Conservation (phyloP, 805 yeast genomes). For the Teunomyces funiuensis region DNA sequence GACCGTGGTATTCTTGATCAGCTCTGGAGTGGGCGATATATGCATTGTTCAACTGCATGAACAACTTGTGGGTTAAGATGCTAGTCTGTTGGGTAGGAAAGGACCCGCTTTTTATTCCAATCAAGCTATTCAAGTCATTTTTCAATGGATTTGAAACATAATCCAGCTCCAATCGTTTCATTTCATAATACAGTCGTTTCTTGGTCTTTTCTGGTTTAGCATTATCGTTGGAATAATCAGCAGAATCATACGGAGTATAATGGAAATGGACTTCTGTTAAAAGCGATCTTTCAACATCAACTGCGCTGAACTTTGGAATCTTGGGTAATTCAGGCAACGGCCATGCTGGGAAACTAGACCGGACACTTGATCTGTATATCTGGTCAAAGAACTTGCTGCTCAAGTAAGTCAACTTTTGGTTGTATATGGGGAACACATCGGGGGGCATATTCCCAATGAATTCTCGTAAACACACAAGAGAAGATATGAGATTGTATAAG, state of each 20-base stretch:
- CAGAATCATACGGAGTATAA: slow-evolving; percentile 50
- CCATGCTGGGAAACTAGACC: slow-evolving; percentile 48
- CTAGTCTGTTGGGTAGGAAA: slow-evolving; percentile 24
- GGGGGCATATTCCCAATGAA: slow-evolving; percentile 81
- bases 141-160: slow-evolving; percentile 68
- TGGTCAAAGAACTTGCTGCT: slow-evolving; percentile 56
- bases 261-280: slow-evolving; percentile 72
- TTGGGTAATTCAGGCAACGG: slow-evolving; percentile 73
- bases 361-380: slow-evolving; percentile 9
- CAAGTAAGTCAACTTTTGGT: slow-evolving; percentile 62
- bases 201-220: slow-evolving; percentile 12
- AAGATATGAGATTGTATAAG: slow-evolving; percentile 71
- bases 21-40: slow-evolving; percentile 45
- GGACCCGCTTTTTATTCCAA: slow-evolving; percentile 49
- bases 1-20: slow-evolving; percentile 40
- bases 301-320: slow-evolving; percentile 60
- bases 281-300: slow-evolving; percentile 78
- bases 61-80: slow-evolving; percentile 61
- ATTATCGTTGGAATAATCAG: slow-evolving; percentile 31
- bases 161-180: slow-evolving; percentile 62
- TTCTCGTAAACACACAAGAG: slow-evolving; percentile 78
- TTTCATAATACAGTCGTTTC: slow-evolving; percentile 50
- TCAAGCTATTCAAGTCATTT: slow-evolving; percentile 47
- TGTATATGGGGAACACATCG: slow-evolving; percentile 72
- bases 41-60: slow-evolving; percentile 53